phyloP scores from a whole-genome alignment of 75 land plant species.

The Gnetum montanum region DNA sequence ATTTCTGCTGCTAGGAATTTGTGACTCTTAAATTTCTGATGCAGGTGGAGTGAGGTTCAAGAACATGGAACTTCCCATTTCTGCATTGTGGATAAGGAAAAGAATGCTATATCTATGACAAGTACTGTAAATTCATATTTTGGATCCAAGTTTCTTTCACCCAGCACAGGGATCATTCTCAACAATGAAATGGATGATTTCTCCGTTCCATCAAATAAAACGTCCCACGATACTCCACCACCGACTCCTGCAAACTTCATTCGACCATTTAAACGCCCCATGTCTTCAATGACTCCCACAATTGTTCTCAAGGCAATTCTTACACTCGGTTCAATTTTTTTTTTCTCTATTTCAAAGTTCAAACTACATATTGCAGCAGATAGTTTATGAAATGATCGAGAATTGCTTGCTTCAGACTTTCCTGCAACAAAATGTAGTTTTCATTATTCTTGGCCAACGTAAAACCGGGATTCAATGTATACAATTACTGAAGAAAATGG shows the following conservation, averaged over 20 bases:
- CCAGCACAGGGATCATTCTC: constrained; percentile 64
- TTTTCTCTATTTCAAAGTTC: too few species aligned
- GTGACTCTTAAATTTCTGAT: background rate
- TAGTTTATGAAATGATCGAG: too few species aligned
- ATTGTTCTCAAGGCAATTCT: constrained; percentile 57
- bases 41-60: constrained; percentile 51
- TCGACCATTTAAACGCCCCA: constrained; percentile 62
- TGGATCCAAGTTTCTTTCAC: constrained; percentile 52
- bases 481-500: too few species aligned
- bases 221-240: constrained; percentile 14
- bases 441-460: too few species aligned
- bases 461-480: too few species aligned
- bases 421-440: too few species aligned
- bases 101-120: constrained; percentile 82
- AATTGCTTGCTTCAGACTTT: too few species aligned
- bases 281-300: constrained; percentile 81
- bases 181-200: constrained; percentile 96
- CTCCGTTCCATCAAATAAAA: constrained; percentile 43
- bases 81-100: constrained; percentile 49
- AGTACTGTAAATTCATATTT: constrained; percentile 65
- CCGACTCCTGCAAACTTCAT: constrained; percentile 70
- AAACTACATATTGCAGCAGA: too few species aligned
- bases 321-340: background rate
- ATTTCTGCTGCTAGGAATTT: background rate
- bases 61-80: constrained; percentile 90